These are phyloP conservation scores for Moesziomyces globuligerus DNA, from an alignment of 1,284 basidiomycete genomes.

Conservation along the genomic window DNA sequence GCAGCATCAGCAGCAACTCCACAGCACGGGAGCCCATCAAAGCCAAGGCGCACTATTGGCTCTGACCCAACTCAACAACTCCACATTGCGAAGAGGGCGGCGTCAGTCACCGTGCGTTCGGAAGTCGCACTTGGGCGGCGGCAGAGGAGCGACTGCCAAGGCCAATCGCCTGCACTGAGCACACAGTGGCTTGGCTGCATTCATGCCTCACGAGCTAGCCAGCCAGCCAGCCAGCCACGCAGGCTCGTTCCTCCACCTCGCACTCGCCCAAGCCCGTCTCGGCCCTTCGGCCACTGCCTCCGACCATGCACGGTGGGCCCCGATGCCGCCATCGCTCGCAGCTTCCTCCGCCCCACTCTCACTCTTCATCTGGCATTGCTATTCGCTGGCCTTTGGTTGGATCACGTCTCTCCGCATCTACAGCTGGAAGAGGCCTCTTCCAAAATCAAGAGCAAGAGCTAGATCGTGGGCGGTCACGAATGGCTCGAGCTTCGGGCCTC, in stretches of 20 bases:
- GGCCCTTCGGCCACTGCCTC: slow-evolving; percentile 34
- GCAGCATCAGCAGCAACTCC: slow-evolving; percentile 2
- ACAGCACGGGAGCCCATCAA: too few relatives aligned
- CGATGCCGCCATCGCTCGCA: too few relatives aligned
- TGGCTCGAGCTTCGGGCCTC: too few relatives aligned
- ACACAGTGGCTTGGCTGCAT: neutral
- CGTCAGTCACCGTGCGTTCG: neutral
- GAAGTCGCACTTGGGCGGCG: neutral
- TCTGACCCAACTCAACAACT: neutral
- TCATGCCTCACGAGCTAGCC: slow-evolving; percentile 9
- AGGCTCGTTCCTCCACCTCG: too few relatives aligned
- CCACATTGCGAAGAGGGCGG: slow-evolving; percentile 3
- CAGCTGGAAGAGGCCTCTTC: too few relatives aligned
- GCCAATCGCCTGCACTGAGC: neutral
- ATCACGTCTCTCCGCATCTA: too few relatives aligned
- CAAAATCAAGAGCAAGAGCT: too few relatives aligned
- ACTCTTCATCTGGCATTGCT: too few relatives aligned
- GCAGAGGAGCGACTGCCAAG: slow-evolving; percentile 2
- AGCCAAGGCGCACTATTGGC: too few relatives aligned
- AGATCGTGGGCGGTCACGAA: too few relatives aligned
- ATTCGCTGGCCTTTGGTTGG: too few relatives aligned
- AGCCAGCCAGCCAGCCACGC: slow-evolving; percentile 8
- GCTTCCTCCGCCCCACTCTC: too few relatives aligned
- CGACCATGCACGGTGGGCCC: slow-evolving; percentile 5
- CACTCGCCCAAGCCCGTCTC: slow-evolving; percentile 4